These are phyloP conservation scores for Salix dunnii DNA, from an alignment of 345 rosid genomes.

Conservation along the genomic window DNA sequence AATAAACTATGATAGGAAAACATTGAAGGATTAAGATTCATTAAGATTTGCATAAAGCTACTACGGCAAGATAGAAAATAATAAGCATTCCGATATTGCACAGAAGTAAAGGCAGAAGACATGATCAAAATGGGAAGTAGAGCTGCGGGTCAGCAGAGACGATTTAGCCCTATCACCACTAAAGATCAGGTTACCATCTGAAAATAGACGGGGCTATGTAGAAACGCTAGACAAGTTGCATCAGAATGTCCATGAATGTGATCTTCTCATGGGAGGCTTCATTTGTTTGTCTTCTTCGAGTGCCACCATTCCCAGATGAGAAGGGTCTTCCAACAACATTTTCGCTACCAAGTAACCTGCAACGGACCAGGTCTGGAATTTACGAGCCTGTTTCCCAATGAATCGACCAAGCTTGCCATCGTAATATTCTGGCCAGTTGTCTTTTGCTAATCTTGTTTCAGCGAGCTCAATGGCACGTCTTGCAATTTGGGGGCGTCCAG, in stretches of 20 bases:
- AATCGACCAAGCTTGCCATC: conserved; percentile 90
- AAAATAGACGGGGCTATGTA: background rate
- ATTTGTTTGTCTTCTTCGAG: conserved; percentile 83
- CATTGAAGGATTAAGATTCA: background rate
- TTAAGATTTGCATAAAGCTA: background rate
- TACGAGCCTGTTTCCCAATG: conserved; percentile 86
- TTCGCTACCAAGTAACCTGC: conserved; percentile 93
- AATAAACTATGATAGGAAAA: too few relatives aligned
- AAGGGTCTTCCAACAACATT: conserved; percentile 96
- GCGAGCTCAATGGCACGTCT: conserved; percentile 78
- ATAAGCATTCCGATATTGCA: background rate
- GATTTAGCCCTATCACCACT: background rate
- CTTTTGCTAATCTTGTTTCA: conserved; percentile 66
- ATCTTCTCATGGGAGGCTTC: conserved; percentile 73
- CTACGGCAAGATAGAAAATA: background rate
- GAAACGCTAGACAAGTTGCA: background rate
- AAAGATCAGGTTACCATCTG: background rate
- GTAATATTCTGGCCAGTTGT: conserved; percentile 89
- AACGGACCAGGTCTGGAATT: conserved; percentile 82
- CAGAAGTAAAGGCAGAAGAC: background rate
- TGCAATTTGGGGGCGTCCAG: conserved; percentile 92
- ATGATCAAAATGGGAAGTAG: background rate
- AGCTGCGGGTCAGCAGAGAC: background rate
- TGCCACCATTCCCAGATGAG: conserved; percentile 83
- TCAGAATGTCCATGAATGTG: conserved; percentile 53